Evolutionary conservation across 768 basidiomycete species (phyloP).

Genomic region (Tylopilus subfusipes): DNA sequence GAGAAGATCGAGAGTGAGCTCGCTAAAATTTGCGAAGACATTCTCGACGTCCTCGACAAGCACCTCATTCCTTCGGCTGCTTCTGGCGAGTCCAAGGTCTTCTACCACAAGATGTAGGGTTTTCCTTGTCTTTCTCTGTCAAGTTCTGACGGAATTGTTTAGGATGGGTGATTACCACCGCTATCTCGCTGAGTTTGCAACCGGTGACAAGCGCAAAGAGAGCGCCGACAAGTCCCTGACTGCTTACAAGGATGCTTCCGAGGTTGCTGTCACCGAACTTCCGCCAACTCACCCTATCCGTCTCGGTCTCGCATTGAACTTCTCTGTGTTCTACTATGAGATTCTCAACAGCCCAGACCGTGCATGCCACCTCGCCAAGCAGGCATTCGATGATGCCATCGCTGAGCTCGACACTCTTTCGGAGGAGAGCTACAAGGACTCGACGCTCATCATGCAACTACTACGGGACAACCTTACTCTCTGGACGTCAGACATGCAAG

Average conservation of each 20-base stretch:
- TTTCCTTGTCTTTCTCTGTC: not conserved
- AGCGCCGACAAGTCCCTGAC: constrained; percentile 96
- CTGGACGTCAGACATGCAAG: constrained; percentile 99
- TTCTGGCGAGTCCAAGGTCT: constrained; percentile 96
- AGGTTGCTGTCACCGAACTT: constrained; percentile 94
- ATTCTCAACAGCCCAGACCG: constrained; percentile 98
- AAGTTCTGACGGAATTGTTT: constrained; percentile 13
- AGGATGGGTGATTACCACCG: constrained; percentile 99
- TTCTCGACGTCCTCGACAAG: constrained; percentile 95
- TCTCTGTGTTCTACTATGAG: constrained; percentile 99
- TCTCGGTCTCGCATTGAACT: constrained; percentile 97
- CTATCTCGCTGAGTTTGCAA: constrained; percentile 97
- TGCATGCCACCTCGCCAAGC: constrained; percentile 98
- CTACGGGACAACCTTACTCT: constrained; percentile 96
- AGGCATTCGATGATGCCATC: constrained; percentile 98
- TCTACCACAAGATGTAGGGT: constrained; percentile 98
- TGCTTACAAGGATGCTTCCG: constrained; percentile 96
- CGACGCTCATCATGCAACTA: constrained; percentile 95
- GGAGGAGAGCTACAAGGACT: constrained; percentile 99
- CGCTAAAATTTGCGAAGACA: constrained; percentile 98
- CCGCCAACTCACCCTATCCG: constrained; percentile 97
- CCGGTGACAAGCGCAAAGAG: constrained; percentile 95
- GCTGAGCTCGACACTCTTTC: constrained; percentile 98
- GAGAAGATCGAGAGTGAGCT: constrained; percentile 98
- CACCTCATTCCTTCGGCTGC: constrained; percentile 97